These are phyloP conservation scores for Exophiala phaeomuriformis DNA, from an alignment of 2,329 filamentous ascomycete genomes.

Conservation along the genomic window DNA sequence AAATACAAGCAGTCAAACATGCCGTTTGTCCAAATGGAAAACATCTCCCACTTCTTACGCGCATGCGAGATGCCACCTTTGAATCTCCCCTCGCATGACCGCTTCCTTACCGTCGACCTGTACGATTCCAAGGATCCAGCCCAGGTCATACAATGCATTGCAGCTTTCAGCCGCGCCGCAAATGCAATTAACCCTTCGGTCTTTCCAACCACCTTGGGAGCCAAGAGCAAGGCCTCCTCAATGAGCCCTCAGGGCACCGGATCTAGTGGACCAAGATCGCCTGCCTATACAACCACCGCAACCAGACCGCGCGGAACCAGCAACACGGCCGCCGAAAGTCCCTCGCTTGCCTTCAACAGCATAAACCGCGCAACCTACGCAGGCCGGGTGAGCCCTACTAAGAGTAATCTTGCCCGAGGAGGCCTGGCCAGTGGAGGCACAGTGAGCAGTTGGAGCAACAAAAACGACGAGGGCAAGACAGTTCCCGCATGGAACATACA, in stretches of 20 bases:
- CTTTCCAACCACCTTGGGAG: conserved; percentile 71
- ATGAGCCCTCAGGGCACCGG: conserved; percentile 63
- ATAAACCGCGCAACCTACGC: conserved; percentile 40
- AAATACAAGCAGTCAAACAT: conserved; percentile 87
- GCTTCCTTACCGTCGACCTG: conserved; percentile 93
- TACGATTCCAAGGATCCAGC: conserved; percentile 94
- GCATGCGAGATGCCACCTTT: conserved; percentile 80
- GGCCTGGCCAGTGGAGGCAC: conserved; percentile 39
- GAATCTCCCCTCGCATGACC: conserved; percentile 84
- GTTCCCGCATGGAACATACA: conserved; percentile 96
- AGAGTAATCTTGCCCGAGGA: conserved; percentile 31
- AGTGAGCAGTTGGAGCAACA: conserved; percentile 86
- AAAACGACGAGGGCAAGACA: conserved; percentile 69
- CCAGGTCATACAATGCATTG: conserved; percentile 87
- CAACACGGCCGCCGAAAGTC: conserved; percentile 49
- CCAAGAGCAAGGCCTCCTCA: conserved; percentile 53
- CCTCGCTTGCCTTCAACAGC: conserved; percentile 38
- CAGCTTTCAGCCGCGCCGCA: conserved; percentile 83
- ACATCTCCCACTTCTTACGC: conserved; percentile 90
- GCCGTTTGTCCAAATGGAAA: conserved; percentile 99
- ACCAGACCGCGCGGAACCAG: conserved; percentile 37
- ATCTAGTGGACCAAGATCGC: conserved; percentile 41
- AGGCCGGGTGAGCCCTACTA: conserved; percentile 55
- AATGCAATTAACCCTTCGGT: conserved; percentile 63
- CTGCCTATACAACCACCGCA: conserved; percentile 46